A percentile compares a stretch with the other conserved stretches of the same genome.
Conservation (phyloP, 495 filamentous ascomycete genomes). For the Aspergillus hancockii region DNA sequence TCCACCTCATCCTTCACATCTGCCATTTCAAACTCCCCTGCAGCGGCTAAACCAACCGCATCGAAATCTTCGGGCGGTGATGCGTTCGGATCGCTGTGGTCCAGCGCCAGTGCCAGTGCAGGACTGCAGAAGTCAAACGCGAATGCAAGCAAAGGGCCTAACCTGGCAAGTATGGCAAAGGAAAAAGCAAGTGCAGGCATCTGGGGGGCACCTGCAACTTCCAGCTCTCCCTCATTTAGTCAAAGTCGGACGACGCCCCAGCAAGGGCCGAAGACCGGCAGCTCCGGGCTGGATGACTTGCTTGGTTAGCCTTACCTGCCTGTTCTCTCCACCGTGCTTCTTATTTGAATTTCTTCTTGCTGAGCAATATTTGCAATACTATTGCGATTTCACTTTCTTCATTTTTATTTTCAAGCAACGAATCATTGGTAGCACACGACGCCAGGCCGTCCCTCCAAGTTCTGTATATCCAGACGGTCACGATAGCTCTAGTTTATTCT, state of each 20-base stretch:
- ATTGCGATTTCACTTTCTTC: constrained; percentile 6
- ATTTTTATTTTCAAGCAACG: constrained; percentile 2
- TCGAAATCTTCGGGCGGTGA: constrained; percentile 66
- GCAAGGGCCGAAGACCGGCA: constrained; percentile 43
- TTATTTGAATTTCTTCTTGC: constrained; percentile 2
- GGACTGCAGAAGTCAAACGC: constrained; percentile 76
- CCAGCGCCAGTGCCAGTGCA: constrained; percentile 68
- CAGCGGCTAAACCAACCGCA: constrained; percentile 45
- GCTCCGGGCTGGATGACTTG: constrained; percentile 61
- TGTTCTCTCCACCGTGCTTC: constrained; percentile 3
- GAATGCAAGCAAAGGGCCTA: constrained; percentile 65
- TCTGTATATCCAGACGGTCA: constrained; percentile 1
- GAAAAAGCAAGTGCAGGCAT: constrained; percentile 92
- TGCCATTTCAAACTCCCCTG: constrained; percentile 36
- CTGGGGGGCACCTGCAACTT: constrained; percentile 71
- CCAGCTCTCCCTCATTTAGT: constrained; percentile 21
- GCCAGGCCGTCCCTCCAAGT: not conserved
- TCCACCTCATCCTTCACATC: constrained; percentile 41
- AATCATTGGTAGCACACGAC: not conserved
- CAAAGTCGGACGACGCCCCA: constrained; percentile 18
- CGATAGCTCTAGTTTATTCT: constrained; percentile 1
- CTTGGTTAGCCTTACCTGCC: constrained; percentile 49
- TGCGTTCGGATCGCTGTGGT: constrained; percentile 87
- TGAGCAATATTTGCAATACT: constrained; percentile 1
- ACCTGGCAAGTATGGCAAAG: constrained; percentile 89